Conservation (phyloP, 257 asterid genomes). For the Ligustrum vulgare region DNA sequence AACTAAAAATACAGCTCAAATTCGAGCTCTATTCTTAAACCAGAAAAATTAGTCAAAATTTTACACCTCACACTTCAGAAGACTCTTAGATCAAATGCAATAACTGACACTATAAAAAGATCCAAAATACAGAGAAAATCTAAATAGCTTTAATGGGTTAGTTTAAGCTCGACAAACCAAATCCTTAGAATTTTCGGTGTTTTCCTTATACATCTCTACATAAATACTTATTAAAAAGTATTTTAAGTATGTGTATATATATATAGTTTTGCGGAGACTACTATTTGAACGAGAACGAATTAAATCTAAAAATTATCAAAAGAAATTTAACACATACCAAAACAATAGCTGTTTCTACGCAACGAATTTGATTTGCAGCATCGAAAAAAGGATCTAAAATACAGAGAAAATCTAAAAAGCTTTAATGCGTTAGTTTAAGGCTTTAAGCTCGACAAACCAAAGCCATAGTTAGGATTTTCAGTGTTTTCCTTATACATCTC, state of each 20-base stretch:
- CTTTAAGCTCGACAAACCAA: constrained; percentile 2
- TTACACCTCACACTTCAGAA: constrained; percentile 8
- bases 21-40: constrained; percentile 12
- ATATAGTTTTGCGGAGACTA: constrained; percentile 8
- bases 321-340: constrained; percentile 28
- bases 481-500: constrained; percentile 20
- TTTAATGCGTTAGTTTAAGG: background rate
- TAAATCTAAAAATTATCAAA: constrained; percentile 13
- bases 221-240: constrained; percentile 17
- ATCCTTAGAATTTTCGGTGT: constrained; percentile 19
- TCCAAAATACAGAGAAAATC: constrained; percentile 20
- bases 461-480: constrained; percentile 20
- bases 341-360: constrained; percentile 23
- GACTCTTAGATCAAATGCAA: constrained; percentile 27
- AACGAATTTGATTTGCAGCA: constrained; percentile 18
- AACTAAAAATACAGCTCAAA: constrained; percentile 18
- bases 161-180: constrained; percentile 1
- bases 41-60: constrained; percentile 4
- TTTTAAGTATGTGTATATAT: constrained; percentile 2
- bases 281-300: constrained; percentile 15
- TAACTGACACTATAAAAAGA: constrained; percentile 22
- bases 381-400: constrained; percentile 36
- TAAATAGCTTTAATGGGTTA: constrained; percentile 1
- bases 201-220: constrained; percentile 23
- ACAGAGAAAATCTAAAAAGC: background rate